Evolutionary conservation across 2,329 filamentous ascomycete species (phyloP).

Genomic region (Phaeomoniella chlamydospora): DNA sequence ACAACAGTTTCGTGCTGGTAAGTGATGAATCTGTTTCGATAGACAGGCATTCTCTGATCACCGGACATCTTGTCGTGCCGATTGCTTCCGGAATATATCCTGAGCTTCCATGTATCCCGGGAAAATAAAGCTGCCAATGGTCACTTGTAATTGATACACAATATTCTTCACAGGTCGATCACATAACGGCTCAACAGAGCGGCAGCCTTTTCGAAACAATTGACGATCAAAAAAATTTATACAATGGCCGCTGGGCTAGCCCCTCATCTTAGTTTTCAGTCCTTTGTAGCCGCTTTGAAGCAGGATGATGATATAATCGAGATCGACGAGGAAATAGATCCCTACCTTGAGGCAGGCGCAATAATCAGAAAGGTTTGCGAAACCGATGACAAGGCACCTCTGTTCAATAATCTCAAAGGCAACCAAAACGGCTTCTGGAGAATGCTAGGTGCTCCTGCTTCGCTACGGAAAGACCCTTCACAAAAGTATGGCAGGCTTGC

Average conservation of each 20-base stretch:
- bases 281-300: conserved; percentile 28
- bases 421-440: conserved; percentile 29
- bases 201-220: no score
- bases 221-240: no score
- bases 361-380: conserved; percentile 33
- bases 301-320: conserved; percentile 30
- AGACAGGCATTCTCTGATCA: no score
- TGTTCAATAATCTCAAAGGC: conserved; percentile 38
- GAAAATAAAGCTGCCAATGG: no score
- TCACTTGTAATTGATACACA: no score
- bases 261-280: conserved; percentile 26
- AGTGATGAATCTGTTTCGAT: no score
- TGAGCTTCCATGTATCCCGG: no score
- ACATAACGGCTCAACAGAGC: no score
- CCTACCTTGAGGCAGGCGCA: conserved; percentile 31
- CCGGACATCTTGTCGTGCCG: no score
- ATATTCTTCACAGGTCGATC: no score
- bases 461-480: conserved; percentile 17
- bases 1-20: no score
- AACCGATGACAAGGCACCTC: conserved; percentile 29
- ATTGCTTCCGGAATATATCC: no score
- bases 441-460: conserved; percentile 31
- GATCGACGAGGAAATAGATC: conserved; percentile 27
- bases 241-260: background rate
- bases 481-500: conserved; percentile 27